Evolutionary conservation across 2,329 filamentous ascomycete genomes (phyloP).

Genomic region (Keithomyces neogunnii): DNA sequence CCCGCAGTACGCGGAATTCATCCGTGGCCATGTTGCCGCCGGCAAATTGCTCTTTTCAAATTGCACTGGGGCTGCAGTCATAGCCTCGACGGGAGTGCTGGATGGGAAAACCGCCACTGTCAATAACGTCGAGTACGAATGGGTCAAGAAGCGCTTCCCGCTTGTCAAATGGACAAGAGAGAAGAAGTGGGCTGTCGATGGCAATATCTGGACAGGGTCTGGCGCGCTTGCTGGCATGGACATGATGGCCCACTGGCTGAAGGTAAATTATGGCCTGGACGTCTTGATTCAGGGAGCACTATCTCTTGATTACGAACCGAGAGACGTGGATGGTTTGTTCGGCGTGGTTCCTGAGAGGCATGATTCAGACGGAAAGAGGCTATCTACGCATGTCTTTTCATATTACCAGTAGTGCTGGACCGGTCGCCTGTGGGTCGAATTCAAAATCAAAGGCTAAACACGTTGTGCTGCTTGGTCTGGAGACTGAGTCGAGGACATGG

Average conservation of each 20-base stretch:
- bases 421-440: too few relatives aligned
- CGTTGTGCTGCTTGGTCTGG: too few relatives aligned
- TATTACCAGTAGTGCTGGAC: conserved; percentile 1
- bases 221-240: conserved; percentile 38
- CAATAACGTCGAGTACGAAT: conserved; percentile 26
- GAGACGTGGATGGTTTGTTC: conserved; percentile 21
- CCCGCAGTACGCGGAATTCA: conserved; percentile 19
- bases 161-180: conserved; percentile 34
- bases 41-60: conserved; percentile 26
- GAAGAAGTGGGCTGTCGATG: conserved; percentile 35
- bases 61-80: conserved; percentile 26
- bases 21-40: conserved; percentile 24
- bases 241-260: conserved; percentile 31
- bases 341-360: conserved; percentile 19
- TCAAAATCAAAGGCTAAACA: too few relatives aligned
- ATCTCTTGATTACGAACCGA: conserved; percentile 25
- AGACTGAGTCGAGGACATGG: too few relatives aligned
- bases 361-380: conserved; percentile 19
- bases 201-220: conserved; percentile 36
- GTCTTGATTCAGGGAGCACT: conserved; percentile 14
- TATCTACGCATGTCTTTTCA: conserved; percentile 14
- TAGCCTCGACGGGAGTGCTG: conserved; percentile 26
- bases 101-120: conserved; percentile 33
- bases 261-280: conserved; percentile 22
- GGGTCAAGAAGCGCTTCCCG: conserved; percentile 22